Evolutionary conservation across 2,329 filamentous ascomycete species (phyloP).

Genomic region (Purpureocillium lavendulum): DNA sequence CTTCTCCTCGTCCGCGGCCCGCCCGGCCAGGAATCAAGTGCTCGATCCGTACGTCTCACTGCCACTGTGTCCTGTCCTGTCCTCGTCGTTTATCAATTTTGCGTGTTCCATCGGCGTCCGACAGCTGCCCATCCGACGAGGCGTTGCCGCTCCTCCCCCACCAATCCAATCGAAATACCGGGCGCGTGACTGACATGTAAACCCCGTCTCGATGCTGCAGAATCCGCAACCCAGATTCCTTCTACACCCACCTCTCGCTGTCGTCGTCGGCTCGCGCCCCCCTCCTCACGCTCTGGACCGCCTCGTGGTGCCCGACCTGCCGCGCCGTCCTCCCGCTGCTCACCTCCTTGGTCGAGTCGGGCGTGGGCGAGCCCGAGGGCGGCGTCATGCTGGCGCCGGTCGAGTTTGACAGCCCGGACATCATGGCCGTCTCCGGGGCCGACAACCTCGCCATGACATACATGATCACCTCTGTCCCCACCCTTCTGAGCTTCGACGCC

Average conservation of each 20-base stretch:
- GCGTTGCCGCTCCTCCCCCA: no score
- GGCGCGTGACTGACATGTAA: no score
- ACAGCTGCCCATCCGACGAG: no score
- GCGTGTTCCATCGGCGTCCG: no score
- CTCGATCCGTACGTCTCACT: slow-evolving; percentile 9
- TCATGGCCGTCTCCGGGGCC: slow-evolving; percentile 30
- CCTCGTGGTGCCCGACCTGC: slow-evolving; percentile 50
- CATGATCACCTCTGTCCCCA: slow-evolving; percentile 51
- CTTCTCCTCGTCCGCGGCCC: slow-evolving; percentile 5
- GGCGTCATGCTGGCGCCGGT: slow-evolving; percentile 46
- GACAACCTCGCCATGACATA: slow-evolving; percentile 40
- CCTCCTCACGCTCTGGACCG: slow-evolving; percentile 53
- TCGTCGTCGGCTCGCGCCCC: slow-evolving; percentile 44
- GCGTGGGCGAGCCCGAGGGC: slow-evolving; percentile 46
- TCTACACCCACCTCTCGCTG: slow-evolving; percentile 47
- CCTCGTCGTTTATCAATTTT: no score
- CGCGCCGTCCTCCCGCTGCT: slow-evolving; percentile 40
- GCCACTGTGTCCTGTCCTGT: no score
- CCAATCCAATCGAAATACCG: no score
- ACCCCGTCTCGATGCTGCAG: slow-evolving; percentile 21
- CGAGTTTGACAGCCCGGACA: slow-evolving; percentile 49
- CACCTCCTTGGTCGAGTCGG: slow-evolving; percentile 36
- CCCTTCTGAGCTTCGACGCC: slow-evolving; percentile 47
- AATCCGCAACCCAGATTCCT: slow-evolving; percentile 44
- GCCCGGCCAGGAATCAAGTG: slow-evolving; percentile 11